phyloP scores from a whole-genome alignment of 2,329 filamentous ascomycete genomes.

The Periconia digitata region DNA sequence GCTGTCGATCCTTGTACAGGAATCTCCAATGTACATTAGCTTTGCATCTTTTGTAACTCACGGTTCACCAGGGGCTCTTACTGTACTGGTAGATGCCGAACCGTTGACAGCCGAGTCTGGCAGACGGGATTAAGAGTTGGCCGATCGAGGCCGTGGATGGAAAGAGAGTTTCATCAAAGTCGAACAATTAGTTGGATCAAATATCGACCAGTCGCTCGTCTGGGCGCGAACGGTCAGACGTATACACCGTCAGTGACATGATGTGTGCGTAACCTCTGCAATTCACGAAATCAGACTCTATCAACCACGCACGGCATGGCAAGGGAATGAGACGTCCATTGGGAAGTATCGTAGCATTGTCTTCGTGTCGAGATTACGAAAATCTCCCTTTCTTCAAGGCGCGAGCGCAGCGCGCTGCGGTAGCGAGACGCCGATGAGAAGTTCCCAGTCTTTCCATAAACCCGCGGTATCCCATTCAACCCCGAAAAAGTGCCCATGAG shows the following conservation, averaged over 20 bases:
- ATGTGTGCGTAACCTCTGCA: not conserved
- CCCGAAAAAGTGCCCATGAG: slow-evolving; percentile 8
- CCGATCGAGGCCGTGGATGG: slow-evolving; percentile 5
- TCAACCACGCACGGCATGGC: slow-evolving; percentile 8
- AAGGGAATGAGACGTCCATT: slow-evolving; percentile 9
- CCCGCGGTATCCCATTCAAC: slow-evolving; percentile 8
- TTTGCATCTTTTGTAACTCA: slow-evolving; percentile 7
- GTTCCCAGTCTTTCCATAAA: slow-evolving; percentile 1
- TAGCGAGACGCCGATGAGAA: slow-evolving; percentile 2
- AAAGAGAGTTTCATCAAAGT: slow-evolving; percentile 6
- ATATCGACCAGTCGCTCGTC: not conserved
- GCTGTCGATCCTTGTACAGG: slow-evolving; percentile 11
- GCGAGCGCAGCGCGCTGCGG: slow-evolving; percentile 13
- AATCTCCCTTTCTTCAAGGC: slow-evolving; percentile 11
- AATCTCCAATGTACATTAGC: slow-evolving; percentile 9
- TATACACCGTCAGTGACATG: not conserved
- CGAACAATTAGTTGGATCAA: not conserved
- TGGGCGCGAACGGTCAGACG: not conserved
- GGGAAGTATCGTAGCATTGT: slow-evolving; percentile 11
- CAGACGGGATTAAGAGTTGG: slow-evolving; percentile 1
- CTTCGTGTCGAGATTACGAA: slow-evolving; percentile 3
- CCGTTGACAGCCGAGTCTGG: not conserved
- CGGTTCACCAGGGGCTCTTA: slow-evolving; percentile 14
- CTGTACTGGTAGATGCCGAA: slow-evolving; percentile 6
- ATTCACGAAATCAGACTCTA: not conserved